Conservation (phyloP, 139 green algal genomes). For the Chlamydomonas eustigma region DNA sequence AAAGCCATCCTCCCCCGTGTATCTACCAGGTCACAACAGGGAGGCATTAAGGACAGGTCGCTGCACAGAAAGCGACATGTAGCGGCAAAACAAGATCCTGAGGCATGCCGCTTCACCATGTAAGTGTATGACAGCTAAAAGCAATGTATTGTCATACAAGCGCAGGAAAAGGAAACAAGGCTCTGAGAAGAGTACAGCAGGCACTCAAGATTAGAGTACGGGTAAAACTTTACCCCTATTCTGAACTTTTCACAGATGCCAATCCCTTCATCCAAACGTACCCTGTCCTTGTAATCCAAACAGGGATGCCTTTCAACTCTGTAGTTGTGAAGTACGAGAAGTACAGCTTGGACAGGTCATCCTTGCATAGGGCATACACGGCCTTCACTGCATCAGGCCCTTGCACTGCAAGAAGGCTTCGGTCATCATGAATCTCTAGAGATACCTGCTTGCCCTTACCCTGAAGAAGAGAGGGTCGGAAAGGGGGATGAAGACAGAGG, state of each 20-base stretch:
- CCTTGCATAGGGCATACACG: conserved; percentile 42
- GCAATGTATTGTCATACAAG: no score
- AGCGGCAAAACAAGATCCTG: no score
- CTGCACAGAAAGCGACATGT: no score
- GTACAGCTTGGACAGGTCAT: conserved; percentile 84
- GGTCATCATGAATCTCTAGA: conserved; percentile 82
- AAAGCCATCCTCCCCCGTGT: conserved; percentile 99
- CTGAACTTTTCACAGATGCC: no score
- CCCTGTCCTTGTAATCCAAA: conserved; percentile 91
- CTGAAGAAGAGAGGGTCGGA: conserved; percentile 35
- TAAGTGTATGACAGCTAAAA: no score
- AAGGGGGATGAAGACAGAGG: background rate
- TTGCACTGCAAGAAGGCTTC: conserved; percentile 88
- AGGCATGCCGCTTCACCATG: no score
- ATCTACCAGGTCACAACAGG: no score
- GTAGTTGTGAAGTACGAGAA: conserved; percentile 82
- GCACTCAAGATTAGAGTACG: no score
- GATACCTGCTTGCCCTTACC: conserved; percentile 57
- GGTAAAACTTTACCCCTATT: no score
- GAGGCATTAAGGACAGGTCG: no score
- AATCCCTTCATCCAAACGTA: conserved; percentile 28
- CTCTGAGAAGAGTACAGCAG: no score
- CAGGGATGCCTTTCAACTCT: conserved; percentile 71
- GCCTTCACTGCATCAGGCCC: conserved; percentile 59
- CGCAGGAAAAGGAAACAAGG: no score